Evolutionary conservation across 768 basidiomycete species (phyloP), one percentile per base, ranked within the genome.

Genomic region (Phylloporus rhodoxanthus): DNA sequence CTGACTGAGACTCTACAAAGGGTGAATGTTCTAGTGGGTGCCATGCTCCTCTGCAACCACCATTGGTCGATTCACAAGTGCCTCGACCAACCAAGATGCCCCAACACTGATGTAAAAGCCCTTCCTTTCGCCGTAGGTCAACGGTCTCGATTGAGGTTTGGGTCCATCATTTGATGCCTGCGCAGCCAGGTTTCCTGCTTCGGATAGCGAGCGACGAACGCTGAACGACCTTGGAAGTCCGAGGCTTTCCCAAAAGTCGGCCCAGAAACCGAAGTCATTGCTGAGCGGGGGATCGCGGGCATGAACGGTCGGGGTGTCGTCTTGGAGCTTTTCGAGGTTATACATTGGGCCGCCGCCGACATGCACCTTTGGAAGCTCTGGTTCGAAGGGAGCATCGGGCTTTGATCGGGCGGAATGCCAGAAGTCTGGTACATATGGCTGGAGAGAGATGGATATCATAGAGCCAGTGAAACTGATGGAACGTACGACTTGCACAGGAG

Each of bases 361-460:
- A 33, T 78, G 64, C 48, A 84, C 65, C 60, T 79, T 80, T 37
- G 78, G 79, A 19, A 49, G 60, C 36, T 47, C 61, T 1, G 55
- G 55, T 28, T 67, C 55, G 8, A 57, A 47, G 30, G 63, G 64
- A 51, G 51, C 54, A 30, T 36, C 64, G 36, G 38, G 66, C 58
- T 56, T 74, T 65, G 38, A 68, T 54, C 64, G 66, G n/a, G 73
- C 72, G 1, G 81, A 77, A 34, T 75, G 68, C 75, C 78, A 83
- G 56, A 80, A 75, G 69, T 85, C 82, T 29, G 75, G 77, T 1
- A 75, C 60, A 61, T 75, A 77, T 9, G 84, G 84, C 83, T 86
- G 57, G 9, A 37, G 49, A 51, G n/a, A 39, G 29, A 13, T 38
- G 19, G 41, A 49, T 42, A 37, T 54, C 42, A 30, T 25, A 20